phyloP scores from a whole-genome alignment of 2,329 filamentous ascomycete species.

The Coniochaeta sp. region DNA sequence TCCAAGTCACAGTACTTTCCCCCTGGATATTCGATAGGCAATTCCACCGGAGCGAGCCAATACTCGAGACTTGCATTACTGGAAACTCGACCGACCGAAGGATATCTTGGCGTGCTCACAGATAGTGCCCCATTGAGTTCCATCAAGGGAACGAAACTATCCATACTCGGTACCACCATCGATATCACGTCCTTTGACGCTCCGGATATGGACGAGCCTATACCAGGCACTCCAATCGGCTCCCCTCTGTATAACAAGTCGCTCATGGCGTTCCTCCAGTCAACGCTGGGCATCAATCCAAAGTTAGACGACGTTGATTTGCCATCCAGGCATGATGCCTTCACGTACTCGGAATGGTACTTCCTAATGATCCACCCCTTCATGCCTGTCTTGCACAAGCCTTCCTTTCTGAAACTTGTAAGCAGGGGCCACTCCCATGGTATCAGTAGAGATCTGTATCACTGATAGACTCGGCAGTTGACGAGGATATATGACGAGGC shows the following conservation, averaged over 20 bases:
- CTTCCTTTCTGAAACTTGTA: constrained; percentile 62
- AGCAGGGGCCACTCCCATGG: constrained; percentile 16
- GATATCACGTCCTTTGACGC: constrained; percentile 68
- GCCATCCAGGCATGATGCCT: constrained; percentile 56
- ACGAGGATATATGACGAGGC: constrained; percentile 63
- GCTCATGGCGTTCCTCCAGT: constrained; percentile 60
- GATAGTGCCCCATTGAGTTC: constrained; percentile 61
- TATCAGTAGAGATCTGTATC: neutral
- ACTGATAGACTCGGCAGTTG: constrained; percentile 33
- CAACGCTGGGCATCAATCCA: constrained; percentile 53
- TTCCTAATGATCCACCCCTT: constrained; percentile 67
- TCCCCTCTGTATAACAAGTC: constrained; percentile 61
- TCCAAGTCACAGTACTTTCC: neutral
- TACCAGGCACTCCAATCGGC: constrained; percentile 20
- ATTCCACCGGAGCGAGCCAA: constrained; percentile 1
- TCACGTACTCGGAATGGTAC: constrained; percentile 67
- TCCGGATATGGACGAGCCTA: constrained; percentile 56
- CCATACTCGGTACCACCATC: constrained; percentile 71
- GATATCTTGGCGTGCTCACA: constrained; percentile 57
- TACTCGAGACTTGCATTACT: constrained; percentile 25
- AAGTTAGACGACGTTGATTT: constrained; percentile 47
- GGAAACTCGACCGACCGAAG: constrained; percentile 44
- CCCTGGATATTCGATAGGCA: constrained; percentile 6
- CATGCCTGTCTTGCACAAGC: constrained; percentile 69
- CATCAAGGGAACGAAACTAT: constrained; percentile 68